A percentile compares a stretch with the other conserved stretches of the same genome.
These are phyloP conservation scores for Quercus glauca DNA, from an alignment of 306 rosid species.

Conservation along the genomic window DNA sequence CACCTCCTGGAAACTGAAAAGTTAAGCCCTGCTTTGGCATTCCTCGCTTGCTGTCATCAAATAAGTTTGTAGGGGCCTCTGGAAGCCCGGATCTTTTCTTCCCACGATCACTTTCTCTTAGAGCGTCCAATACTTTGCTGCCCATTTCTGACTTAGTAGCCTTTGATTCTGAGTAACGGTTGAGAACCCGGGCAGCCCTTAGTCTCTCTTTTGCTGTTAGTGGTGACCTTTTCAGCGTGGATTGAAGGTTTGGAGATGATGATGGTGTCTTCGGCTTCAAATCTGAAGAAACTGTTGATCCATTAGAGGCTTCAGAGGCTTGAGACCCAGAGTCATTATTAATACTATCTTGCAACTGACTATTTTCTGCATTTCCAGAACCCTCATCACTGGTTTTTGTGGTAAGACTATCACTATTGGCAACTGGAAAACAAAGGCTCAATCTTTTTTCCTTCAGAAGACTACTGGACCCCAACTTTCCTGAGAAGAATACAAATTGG, in stretches of 20 bases:
- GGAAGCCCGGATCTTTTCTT: constrained; percentile 83
- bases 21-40: constrained; percentile 67
- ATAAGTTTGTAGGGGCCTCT: constrained; percentile 81
- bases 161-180: constrained; percentile 54
- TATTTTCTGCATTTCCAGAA: constrained; percentile 31
- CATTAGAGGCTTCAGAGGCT: constrained; percentile 45
- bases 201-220: constrained; percentile 78
- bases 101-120: constrained; percentile 75
- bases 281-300: constrained; percentile 23
- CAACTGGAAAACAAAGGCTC: constrained; percentile 45
- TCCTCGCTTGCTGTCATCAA: constrained; percentile 88
- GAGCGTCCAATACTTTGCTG: constrained; percentile 72
- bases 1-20: constrained; percentile 77
- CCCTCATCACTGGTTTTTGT: constrained; percentile 47
- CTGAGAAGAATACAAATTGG: constrained; percentile 36
- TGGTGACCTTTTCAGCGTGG: constrained; percentile 41
- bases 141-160: constrained; percentile 64
- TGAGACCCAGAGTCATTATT: constrained; percentile 35
- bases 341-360: constrained; percentile 32
- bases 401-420: constrained; percentile 62
- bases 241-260: constrained; percentile 27
- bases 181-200: constrained; percentile 73
- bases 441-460: constrained; percentile 38
- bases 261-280: constrained; percentile 29
- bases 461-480: constrained; percentile 37